phyloP scores from a whole-genome alignment of 2,329 filamentous ascomycete genomes.

The Aspergillus eucalypticola region DNA sequence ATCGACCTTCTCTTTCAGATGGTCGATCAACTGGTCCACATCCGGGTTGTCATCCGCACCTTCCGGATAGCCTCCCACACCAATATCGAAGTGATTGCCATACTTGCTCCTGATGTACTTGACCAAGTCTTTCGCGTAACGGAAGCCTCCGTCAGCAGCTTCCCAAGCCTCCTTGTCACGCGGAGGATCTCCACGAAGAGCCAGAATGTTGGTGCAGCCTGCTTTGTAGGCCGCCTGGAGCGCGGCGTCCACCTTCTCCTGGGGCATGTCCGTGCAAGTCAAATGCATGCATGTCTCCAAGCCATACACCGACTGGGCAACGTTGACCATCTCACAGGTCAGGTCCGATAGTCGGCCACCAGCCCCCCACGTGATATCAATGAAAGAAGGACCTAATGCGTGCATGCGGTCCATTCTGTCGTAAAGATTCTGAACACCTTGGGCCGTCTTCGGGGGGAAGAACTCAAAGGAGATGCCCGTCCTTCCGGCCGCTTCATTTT shows the following conservation, averaged over 20 bases:
- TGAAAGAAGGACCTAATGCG: conserved; percentile 87
- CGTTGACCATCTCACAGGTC: conserved; percentile 96
- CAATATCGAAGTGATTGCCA: conserved; percentile 92
- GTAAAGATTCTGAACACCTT: conserved; percentile 97
- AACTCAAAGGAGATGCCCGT: conserved; percentile 99
- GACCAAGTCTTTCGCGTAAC: conserved; percentile 88
- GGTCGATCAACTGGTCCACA: conserved; percentile 79
- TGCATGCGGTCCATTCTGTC: conserved; percentile 99
- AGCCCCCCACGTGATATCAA: conserved; percentile 98
- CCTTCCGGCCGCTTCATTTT: conserved; percentile 74
- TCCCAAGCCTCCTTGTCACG: conserved; percentile 93
- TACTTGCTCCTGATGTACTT: conserved; percentile 77
- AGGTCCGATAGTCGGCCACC: conserved; percentile 87
- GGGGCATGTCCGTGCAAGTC: conserved; percentile 97
- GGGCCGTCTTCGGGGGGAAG: conserved; percentile 89
- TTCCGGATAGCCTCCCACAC: conserved; percentile 94
- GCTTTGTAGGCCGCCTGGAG: conserved; percentile 86
- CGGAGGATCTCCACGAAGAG: conserved; percentile 88
- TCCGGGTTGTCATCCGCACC: conserved; percentile 91
- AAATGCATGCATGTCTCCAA: conserved; percentile 99
- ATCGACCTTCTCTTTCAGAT: conserved; percentile 96
- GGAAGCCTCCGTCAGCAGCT: conserved; percentile 80
- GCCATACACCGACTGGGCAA: conserved; percentile 91
- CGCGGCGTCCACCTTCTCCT: conserved; percentile 85
- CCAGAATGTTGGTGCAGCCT: conserved; percentile 96